Evolutionary conservation across 192 early-diverging fungal species (phyloP), one percentile per base, ranked within the genome.

Genomic region (Piromyces finnis): DNA sequence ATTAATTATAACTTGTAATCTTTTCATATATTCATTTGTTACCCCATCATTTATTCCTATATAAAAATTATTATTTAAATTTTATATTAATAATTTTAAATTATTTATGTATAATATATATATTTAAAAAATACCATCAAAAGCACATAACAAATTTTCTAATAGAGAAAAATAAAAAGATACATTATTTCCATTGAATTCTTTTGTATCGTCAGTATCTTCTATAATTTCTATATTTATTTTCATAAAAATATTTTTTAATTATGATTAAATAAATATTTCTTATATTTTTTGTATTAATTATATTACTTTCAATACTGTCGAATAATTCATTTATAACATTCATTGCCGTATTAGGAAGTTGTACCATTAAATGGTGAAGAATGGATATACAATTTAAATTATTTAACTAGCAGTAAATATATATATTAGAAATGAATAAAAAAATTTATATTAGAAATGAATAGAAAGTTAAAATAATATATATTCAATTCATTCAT

Each of bases 81-180:
- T 16, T 77, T 79, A 36, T 12, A 86, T 87, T n/a, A n/a, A n/a
- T n/a, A n/a, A n/a, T n/a, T n/a, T n/a, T n/a, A n/a, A n/a, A n/a
- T n/a, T n/a, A n/a, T 77, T 28, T 12, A 28, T 26, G 1, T 15
- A 79, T 26, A 36, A 79, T 79, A 36, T 12, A 86, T 87, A 82
- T n/a, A 88, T 79, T 9, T 86, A 81, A 18, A 83, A 82, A 17
- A 87, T 85, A n/a, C 80, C 84, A 32, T 88, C 87, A 29, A 12
- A n/a, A 81, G 81, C 81, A 68, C 51, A 27, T n/a, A 68, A 27
- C 9, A 68, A n/a, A 27, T 68, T 68, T n/a, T 68, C 51, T 68
- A 68, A 68, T 68, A 68, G 4, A 7, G 51, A 68, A 68, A 68
- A 68, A 68, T n/a, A 68, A 26, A 68, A 68, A 26, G 26, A 26